Base-by-base conservation (phyloP, 331 rosid species). In the Cydonia oblonga region DNA sequence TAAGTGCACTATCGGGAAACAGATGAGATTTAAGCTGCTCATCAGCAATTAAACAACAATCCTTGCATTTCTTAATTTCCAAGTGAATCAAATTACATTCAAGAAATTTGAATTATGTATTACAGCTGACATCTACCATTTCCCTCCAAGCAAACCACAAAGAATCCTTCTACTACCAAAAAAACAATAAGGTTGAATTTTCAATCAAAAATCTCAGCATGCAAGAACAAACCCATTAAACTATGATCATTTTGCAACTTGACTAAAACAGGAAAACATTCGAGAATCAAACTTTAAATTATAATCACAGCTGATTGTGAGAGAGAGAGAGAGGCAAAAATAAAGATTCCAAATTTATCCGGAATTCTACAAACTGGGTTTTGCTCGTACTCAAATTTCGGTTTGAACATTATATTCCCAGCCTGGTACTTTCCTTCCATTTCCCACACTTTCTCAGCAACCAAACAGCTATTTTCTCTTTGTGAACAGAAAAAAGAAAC, bases 371-470 rank as follows among this genome's bases (percentile, higher is more conserved):
- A 16, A 66, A 78, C 44, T 59, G 56, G 64, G 52, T 77, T 11
- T 44, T 29, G 76, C 20, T 64, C 52, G 26, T 15, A 67, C 12
- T 10, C 44, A 3, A 38, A 12, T 25, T 2, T 38, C 70, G 64
- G 82, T 52, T 66, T 71, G 40, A 35, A 75, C 60, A 29, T 70
- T 70, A 52, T 10, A 76, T 62, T 64, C 70, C 64, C 30, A 60
- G 69, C 63, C 29, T 57, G 8, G 24, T 57, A 12, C 5, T 70
- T 49, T 56, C 6, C 5, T 14, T 16, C 7, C 16, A 7, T 8
- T 73, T 18, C 29, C 69, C 40, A 7, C 68, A 24, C 44, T 61
- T 73, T 54, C 52, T 26, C 60, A 77, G 59, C 51, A 24, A 52
- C 62, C 61, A 54, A 77, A 70, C 72, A 40, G 25, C n/a, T 57